phyloP scores from a whole-genome alignment of 768 basidiomycete species.

The Myochromella boudieri region DNA sequence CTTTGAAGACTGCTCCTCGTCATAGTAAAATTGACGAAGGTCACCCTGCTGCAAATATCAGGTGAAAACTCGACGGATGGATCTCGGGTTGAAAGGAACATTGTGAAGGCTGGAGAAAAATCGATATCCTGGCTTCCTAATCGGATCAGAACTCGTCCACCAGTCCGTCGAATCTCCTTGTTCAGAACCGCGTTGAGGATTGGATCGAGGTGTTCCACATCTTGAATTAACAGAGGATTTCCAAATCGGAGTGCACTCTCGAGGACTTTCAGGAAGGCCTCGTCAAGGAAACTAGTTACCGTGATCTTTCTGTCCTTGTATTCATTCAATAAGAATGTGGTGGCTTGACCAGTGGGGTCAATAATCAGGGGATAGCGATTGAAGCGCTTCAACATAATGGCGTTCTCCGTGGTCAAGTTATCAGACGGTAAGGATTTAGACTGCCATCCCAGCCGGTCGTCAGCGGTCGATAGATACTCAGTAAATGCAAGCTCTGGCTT shows the following conservation, averaged over 20 bases:
- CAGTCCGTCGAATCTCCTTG: slow-evolving; percentile 92
- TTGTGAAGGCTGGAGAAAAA: slow-evolving; percentile 99
- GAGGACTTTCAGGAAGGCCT: slow-evolving; percentile 96
- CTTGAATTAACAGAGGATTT: slow-evolving; percentile 95
- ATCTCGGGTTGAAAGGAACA: slow-evolving; percentile 98
- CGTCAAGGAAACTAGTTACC: slow-evolving; percentile 97
- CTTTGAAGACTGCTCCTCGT: slow-evolving; percentile 97
- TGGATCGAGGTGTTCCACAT: slow-evolving; percentile 96
- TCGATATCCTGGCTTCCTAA: slow-evolving; percentile 98
- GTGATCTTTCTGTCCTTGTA: slow-evolving; percentile 97
- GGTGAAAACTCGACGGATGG: slow-evolving; percentile 98
- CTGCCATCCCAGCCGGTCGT: slow-evolving; percentile 95
- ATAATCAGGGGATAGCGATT: slow-evolving; percentile 97
- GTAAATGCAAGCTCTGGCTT: slow-evolving; percentile 90
- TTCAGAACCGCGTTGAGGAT: slow-evolving; percentile 97
- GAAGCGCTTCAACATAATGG: slow-evolving; percentile 99
- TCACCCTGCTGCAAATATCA: slow-evolving; percentile 96
- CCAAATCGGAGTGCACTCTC: slow-evolving; percentile 99
- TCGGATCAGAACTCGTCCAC: slow-evolving; percentile 95
- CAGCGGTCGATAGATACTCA: slow-evolving; percentile 96
- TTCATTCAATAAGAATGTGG: slow-evolving; percentile 89
- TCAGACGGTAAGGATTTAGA: slow-evolving; percentile 94
- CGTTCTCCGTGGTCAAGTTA: slow-evolving; percentile 95
- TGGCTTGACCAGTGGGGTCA: slow-evolving; percentile 97
- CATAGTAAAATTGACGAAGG: slow-evolving; percentile 98